Conservation (phyloP, 2,329 filamentous ascomycete species). For the Madurella mycetomatis region DNA sequence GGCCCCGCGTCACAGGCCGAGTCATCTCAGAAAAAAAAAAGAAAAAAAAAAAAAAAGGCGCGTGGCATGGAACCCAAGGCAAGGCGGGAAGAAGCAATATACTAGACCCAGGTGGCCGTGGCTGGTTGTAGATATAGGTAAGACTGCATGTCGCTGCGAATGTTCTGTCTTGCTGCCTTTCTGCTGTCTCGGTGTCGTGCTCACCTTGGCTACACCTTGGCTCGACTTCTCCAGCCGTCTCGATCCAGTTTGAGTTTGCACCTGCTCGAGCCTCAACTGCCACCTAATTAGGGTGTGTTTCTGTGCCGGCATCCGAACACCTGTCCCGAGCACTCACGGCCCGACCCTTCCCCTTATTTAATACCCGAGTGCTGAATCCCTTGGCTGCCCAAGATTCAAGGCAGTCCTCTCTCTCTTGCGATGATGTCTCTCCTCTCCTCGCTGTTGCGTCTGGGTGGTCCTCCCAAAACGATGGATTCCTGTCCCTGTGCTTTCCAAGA, state of each 20-base stretch:
- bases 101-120: neutral
- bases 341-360: neutral
- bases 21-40: neutral
- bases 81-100: neutral
- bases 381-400: constrained; percentile 8
- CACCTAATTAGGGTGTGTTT: too few relatives aligned
- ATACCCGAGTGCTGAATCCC: neutral
- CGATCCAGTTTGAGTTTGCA: too few relatives aligned
- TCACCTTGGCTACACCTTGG: too few relatives aligned
- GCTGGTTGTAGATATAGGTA: too few relatives aligned
- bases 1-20: too few relatives aligned
- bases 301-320: neutral
- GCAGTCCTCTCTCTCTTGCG: neutral
- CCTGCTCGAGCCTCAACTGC: too few relatives aligned
- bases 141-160: too few relatives aligned
- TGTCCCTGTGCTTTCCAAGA: constrained; percentile 18
- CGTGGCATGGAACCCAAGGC: neutral
- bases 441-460: constrained; percentile 13
- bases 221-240: too few relatives aligned
- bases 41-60: neutral
- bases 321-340: neutral
- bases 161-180: too few relatives aligned
- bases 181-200: too few relatives aligned
- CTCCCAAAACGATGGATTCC: constrained; percentile 6
- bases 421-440: constrained; percentile 12